phyloP scores from a whole-genome alignment of 495 filamentous ascomycete genomes.

The Venustampulla echinocandica region DNA sequence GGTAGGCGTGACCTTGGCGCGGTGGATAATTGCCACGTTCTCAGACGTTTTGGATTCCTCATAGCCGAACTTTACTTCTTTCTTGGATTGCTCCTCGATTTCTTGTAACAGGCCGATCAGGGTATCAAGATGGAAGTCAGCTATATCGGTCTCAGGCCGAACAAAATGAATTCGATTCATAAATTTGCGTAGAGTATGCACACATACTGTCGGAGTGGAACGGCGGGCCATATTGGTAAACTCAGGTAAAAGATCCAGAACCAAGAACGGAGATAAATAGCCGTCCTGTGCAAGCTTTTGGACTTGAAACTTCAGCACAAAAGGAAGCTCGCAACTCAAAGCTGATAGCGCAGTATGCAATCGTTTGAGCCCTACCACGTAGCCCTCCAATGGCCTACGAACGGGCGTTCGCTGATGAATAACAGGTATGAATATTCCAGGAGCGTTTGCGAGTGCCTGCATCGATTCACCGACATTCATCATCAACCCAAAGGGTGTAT shows the following conservation, averaged over 20 bases:
- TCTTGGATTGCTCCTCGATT: slow-evolving; percentile 26
- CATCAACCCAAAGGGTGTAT: background rate
- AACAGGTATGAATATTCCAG: slow-evolving; percentile 3
- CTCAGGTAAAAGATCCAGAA: slow-evolving; percentile 30
- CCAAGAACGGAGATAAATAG: slow-evolving; percentile 38
- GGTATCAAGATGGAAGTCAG: slow-evolving; percentile 30
- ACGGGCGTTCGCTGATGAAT: slow-evolving; percentile 5
- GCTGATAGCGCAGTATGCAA: background rate
- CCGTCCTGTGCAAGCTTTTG: slow-evolving; percentile 45
- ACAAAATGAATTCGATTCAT: slow-evolving; percentile 40
- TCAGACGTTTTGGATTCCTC: slow-evolving; percentile 15
- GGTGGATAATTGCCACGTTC: slow-evolving; percentile 40
- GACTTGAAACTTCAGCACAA: slow-evolving; percentile 33
- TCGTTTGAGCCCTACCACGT: background rate
- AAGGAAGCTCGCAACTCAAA: slow-evolving; percentile 5
- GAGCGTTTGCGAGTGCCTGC: slow-evolving; percentile 1
- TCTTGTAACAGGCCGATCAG: slow-evolving; percentile 37
- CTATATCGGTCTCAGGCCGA: slow-evolving; percentile 36
- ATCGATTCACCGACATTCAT: background rate
- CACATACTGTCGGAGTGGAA: slow-evolving; percentile 25
- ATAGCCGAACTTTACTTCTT: slow-evolving; percentile 20
- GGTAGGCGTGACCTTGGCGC: slow-evolving; percentile 59
- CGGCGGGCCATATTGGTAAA: slow-evolving; percentile 14
- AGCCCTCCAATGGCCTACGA: background rate
- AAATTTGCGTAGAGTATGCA: slow-evolving; percentile 40